Evolutionary conservation across 257 asterid genomes (phyloP), one percentile per base, ranked within the genome.

Genomic region (Orobanche coerulescens): DNA sequence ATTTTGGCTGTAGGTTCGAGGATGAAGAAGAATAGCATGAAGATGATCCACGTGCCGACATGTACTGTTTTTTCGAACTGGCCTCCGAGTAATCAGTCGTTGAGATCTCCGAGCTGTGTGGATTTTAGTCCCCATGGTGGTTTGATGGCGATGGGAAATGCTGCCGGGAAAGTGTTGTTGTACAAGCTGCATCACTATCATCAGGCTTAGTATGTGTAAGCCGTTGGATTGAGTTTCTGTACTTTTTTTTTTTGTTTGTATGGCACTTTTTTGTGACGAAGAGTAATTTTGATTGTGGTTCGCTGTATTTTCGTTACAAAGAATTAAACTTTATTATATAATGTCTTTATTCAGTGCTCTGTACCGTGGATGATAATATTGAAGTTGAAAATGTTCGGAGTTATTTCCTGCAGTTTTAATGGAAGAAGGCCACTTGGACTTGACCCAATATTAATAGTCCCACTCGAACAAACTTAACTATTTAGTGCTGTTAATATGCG

Each of bases 121-220:
- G 98, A 92, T 64, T 88, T 86, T 64, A 89, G 98, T 73, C 98
- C 98, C 51, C 87, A 60, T 23, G 95, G 98, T 31, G 98, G 98
- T 39, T 92, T 84, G 46, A 82, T 92, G 95, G 89, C 94, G 0
- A 36, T 80, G 77, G 97, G 95, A 13, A 84, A 92, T 74, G 91
- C 97, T 67, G 83, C 79, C 4, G 97, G 98, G 8, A 86, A 83
- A 28, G 95, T 88, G 34, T 26, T 86, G 62, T 50, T 89, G 52
- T 92, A 86, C 83, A 92, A 89, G 85, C 78, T 92, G 76, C 95
- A 92, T 75, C 95, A 92, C 68, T 88, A 86, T 73, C 77, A 82
- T 72, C 82, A 80, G 66, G 95, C 95, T 0, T 88, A 79, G 76
- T 58, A 18, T 47, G 56, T 15, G 34, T 30, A 13, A 11, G 50